Evolutionary conservation across 139 green algal genomes (phyloP), one percentile per base, ranked within the genome.

Genomic region (Coccomyxa sp.): DNA sequence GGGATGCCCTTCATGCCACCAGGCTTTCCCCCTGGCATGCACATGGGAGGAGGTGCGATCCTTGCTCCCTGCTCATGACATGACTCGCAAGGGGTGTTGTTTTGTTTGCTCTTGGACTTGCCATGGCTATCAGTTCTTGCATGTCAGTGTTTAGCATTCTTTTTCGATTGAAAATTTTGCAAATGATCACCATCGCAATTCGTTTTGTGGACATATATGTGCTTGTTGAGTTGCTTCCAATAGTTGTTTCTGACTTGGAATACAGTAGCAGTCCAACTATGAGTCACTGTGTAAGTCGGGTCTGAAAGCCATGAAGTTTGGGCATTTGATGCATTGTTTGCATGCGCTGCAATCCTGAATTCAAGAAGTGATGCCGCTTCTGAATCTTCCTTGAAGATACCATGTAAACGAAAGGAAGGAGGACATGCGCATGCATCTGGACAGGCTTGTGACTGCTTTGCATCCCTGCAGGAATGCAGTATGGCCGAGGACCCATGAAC

Each of bases 1-100:
- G 60, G 58, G 3, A 79, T 86, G 83, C 51, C 67, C 32, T 30
- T n/a, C 51, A 83, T 84, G 81, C 67, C 67, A 0, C 59, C 58
- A 60, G 60, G 58, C 38, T 51, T 51, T 76, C 59, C 59, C 16
- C 76, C 76, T 59, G 80, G 80, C 16, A 83, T 84, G 81, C 66
- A 32, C 13, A 63, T 83, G 14, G 71, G 67, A 51, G 58, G 25
- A 77, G 80, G 80, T 83, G 79, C 0, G 13, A 13, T 59, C 38
- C 45, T 67, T 31, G 31, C 78, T 67, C 51, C 38, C 18, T 25
- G 63, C 13, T 67, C n/a, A 59, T 60, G n/a, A 60, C 28, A 80
- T 60, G 12, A 15, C 38, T 25, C 10, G 32, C 16, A 81, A 21
- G n/a, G 4, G 63, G 9, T 28, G n/a, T 1, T 21, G 18, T 25